Evolutionary conservation across 306 rosid species (phyloP).

Genomic region (Sindora glabra): DNA sequence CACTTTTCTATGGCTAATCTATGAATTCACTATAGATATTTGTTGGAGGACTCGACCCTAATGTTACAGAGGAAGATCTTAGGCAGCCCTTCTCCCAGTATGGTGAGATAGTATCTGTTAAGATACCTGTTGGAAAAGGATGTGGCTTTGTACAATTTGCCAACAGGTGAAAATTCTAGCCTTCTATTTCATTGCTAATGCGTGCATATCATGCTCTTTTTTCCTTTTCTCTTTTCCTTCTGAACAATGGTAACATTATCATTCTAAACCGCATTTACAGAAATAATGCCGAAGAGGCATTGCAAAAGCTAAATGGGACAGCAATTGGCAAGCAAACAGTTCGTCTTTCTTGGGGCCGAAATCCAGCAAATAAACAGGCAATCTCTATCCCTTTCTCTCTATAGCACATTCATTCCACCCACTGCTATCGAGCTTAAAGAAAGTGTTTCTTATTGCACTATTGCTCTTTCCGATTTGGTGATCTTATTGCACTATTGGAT

Average conservation of each 20-base stretch:
- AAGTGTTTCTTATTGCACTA: too few species aligned
- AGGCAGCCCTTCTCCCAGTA: constrained; percentile 79
- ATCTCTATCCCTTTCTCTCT: constrained; percentile 5
- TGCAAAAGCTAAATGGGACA: constrained; percentile 81
- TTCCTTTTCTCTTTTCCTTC: background rate
- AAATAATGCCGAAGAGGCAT: constrained; percentile 89
- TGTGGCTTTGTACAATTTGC: constrained; percentile 98
- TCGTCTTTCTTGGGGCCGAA: constrained; percentile 99
- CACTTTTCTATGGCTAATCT: constrained; percentile 17
- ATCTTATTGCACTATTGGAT: too few species aligned
- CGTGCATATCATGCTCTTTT: background rate
- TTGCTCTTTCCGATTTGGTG: too few species aligned
- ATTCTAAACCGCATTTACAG: constrained; percentile 19
- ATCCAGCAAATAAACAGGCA: constrained; percentile 98
- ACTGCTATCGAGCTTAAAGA: too few species aligned
- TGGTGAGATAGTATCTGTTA: constrained; percentile 90
- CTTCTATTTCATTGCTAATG: background rate
- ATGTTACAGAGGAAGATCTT: constrained; percentile 87
- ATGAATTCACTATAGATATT: constrained; percentile 54
- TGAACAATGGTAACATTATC: background rate
- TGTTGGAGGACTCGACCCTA: constrained; percentile 98
- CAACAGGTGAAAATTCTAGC: constrained; percentile 45
- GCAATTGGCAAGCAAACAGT: constrained; percentile 84
- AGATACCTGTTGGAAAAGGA: constrained; percentile 94
- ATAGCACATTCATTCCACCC: background rate